Percentiles rank a stretch among this genome's conserved stretches.
Conservation (phyloP, 1,284 basidiomycete species). For the Baeospora myosura region DNA sequence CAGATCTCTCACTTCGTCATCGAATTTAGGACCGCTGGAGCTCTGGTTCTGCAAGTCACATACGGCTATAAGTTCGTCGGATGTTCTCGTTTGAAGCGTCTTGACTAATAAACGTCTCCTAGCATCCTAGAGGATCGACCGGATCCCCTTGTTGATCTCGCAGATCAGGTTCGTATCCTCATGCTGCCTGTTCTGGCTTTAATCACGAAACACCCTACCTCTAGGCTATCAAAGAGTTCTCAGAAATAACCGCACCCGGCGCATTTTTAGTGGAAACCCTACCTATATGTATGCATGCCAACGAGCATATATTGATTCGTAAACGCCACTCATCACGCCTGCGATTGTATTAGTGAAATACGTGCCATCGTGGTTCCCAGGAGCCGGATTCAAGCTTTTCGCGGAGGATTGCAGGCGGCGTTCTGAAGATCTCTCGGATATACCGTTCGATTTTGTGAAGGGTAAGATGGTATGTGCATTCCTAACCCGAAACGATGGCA, state of each 20-base stretch:
- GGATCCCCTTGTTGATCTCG: conserved; percentile 10
- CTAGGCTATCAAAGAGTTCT: conserved; percentile 10
- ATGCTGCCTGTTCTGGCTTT: background rate
- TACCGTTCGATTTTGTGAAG: conserved; percentile 9
- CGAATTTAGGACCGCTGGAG: conserved; percentile 7
- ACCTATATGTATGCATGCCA: conserved; percentile 5
- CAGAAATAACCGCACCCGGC: conserved; percentile 10
- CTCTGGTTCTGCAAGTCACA: conserved; percentile 11
- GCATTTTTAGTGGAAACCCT: conserved; percentile 10
- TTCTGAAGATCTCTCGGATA: conserved; percentile 9
- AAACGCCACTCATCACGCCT: background rate
- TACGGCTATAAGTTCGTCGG: conserved; percentile 11
- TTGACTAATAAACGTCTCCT: background rate
- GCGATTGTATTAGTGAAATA: conserved; percentile 8
- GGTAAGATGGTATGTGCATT: conserved; percentile 6
- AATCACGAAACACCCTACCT: background rate
- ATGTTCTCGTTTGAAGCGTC: background rate
- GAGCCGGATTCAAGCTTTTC: conserved; percentile 9
- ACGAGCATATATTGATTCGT: background rate
- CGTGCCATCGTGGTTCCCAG: conserved; percentile 11
- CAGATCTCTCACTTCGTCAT: background rate
- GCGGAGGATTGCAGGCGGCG: conserved; percentile 5
- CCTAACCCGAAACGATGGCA: background rate
- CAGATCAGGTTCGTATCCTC: conserved; percentile 4
- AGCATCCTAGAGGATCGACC: conserved; percentile 6